A percentile compares a stretch with the other conserved stretches of the same genome.
Evolutionary conservation across 768 basidiomycete genomes (phyloP).

Genomic region (Neoboletus subvelutipes): DNA sequence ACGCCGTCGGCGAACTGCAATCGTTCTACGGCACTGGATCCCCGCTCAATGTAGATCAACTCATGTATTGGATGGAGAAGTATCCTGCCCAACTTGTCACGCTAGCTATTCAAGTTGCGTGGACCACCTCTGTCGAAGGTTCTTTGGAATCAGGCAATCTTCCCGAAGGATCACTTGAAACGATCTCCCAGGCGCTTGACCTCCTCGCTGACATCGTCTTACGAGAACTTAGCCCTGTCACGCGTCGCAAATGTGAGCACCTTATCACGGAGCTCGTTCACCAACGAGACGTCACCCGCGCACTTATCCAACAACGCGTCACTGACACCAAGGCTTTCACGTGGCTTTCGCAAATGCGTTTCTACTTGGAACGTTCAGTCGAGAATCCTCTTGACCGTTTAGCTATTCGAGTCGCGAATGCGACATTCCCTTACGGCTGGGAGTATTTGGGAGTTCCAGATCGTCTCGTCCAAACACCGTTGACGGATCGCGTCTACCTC

Average conservation of each 20-base stretch:
- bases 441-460: constrained; percentile 98
- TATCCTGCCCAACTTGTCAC: constrained; percentile 97
- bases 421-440: constrained; percentile 95
- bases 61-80: constrained; percentile 90
- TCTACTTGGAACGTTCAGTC: constrained; percentile 76
- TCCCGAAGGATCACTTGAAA: constrained; percentile 68
- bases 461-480: constrained; percentile 94
- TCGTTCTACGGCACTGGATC: constrained; percentile 71
- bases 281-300: constrained; percentile 91
- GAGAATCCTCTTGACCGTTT: constrained; percentile 81
- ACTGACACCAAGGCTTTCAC: constrained; percentile 71
- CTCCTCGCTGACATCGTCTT: constrained; percentile 96
- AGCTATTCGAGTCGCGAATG: constrained; percentile 82
- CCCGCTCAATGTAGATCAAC: constrained; percentile 57
- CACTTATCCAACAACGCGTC: constrained; percentile 66
- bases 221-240: constrained; percentile 82
- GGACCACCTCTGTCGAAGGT: constrained; percentile 83
- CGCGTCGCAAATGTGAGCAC: constrained; percentile 98
- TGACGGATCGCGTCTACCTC: constrained; percentile 95
- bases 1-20: constrained; percentile 78
- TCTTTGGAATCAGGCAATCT: constrained; percentile 55
- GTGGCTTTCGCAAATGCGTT: constrained; percentile 99
- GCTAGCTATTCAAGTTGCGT: constrained; percentile 91
- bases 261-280: constrained; percentile 98
- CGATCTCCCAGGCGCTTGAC: constrained; percentile 81